Percentiles rank a stretch among this genome's conserved stretches.
Evolutionary conservation across 768 basidiomycete species (phyloP).

Genomic region (Kwoniella bestiolae): DNA sequence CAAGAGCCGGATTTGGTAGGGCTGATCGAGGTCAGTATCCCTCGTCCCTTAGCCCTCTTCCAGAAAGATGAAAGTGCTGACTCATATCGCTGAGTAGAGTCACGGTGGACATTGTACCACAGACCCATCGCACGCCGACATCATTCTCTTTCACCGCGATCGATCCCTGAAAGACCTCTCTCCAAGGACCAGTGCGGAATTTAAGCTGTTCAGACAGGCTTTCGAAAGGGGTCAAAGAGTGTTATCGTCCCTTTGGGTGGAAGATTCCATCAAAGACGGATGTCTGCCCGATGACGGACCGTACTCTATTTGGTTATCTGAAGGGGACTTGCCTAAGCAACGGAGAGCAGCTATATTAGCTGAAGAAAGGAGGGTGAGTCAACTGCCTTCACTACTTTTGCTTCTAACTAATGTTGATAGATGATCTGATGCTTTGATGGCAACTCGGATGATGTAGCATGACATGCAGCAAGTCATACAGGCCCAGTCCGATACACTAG

Average conservation of each 20-base stretch:
- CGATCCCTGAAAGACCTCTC: neutral
- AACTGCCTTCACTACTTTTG: neutral
- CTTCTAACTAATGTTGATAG: neutral
- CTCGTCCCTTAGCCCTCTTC: no score
- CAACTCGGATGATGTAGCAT: no score
- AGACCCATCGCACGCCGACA: neutral
- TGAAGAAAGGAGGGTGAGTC: neutral
- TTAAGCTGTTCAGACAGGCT: neutral
- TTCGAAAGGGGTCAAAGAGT: constrained; percentile 3
- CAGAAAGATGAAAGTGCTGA: neutral
- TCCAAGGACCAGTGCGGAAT: neutral
- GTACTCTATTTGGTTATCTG: neutral
- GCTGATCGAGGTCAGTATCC: neutral
- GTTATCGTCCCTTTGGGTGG: neutral
- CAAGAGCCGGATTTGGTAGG: no score
- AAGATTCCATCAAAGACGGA: neutral
- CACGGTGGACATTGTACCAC: neutral
- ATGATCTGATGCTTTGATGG: neutral
- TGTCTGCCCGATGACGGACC: neutral
- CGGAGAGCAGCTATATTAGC: neutral
- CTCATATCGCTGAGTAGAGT: neutral
- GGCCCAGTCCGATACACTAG: no score
- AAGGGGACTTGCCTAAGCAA: neutral
- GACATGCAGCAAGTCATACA: no score
- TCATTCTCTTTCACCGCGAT: neutral